Evolutionary conservation across 148 eudicot species (phyloP).

Genomic region (Amaranthus palmeri): DNA sequence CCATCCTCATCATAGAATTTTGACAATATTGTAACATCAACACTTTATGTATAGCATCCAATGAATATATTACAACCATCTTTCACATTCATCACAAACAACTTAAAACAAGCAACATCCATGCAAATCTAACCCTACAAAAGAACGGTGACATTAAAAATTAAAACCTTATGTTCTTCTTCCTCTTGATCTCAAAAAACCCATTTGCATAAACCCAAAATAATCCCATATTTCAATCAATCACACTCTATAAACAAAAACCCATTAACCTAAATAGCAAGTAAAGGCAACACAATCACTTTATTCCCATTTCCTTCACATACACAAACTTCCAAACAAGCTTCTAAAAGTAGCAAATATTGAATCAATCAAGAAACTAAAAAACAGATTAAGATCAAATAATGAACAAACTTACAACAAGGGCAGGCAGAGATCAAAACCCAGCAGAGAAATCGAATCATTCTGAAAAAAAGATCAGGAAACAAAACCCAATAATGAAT

Average conservation of each 20-base stretch:
- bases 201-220: neutral
- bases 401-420: neutral
- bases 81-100: neutral
- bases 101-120: neutral
- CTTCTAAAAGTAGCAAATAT: neutral
- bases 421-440: conserved; percentile 2
- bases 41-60: neutral
- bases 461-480: conserved; percentile 2
- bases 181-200: neutral
- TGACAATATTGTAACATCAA: neutral
- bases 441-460: neutral
- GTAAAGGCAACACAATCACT: conserved; percentile 2
- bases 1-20: neutral
- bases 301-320: neutral
- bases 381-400: neutral
- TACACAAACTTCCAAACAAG: neutral
- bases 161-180: neutral
- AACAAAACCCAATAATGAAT: neutral
- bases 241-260: neutral
- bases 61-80: neutral
- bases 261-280: conserved; percentile 3
- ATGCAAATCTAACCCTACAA: neutral
- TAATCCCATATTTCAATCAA: neutral
- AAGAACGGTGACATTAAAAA: neutral
- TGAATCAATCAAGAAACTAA: neutral